Evolutionary conservation across 208 protist genomes (phyloP).

Genomic region (Trichomonas tenax): DNA sequence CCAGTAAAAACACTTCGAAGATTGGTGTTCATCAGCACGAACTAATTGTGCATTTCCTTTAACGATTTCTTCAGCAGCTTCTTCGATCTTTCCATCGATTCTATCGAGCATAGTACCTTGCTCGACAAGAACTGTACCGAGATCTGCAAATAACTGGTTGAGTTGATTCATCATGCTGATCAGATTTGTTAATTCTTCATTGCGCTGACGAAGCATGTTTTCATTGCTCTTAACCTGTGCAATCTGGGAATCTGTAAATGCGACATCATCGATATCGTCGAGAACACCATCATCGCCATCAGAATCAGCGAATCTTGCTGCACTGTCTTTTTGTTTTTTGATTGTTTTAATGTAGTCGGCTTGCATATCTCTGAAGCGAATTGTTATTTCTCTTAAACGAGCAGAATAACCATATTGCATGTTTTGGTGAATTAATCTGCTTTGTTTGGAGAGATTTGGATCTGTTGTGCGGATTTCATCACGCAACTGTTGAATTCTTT

Average conservation of each 20-base stretch:
- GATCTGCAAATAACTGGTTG: not conserved
- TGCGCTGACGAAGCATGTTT: not conserved
- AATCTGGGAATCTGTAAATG: not conserved
- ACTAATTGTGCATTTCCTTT: not conserved
- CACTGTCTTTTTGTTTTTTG: not conserved
- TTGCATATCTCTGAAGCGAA: slow-evolving; percentile 1
- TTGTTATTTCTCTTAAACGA: not conserved
- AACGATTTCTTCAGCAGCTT: not conserved
- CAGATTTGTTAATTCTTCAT: not conserved
- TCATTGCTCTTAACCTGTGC: not conserved
- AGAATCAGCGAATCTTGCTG: not conserved
- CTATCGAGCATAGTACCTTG: not conserved
- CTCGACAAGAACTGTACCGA: not conserved
- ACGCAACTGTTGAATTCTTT: not conserved
- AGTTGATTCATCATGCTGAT: not conserved
- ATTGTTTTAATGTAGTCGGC: not conserved
- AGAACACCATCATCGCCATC: not conserved
- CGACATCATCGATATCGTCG: not conserved
- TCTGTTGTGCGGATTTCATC: not conserved
- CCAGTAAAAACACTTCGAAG: not conserved
- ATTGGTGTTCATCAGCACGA: not conserved
- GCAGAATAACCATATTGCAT: not conserved
- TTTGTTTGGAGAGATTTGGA: not conserved
- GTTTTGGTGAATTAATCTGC: not conserved
- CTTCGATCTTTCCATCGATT: not conserved